phyloP scores from a whole-genome alignment of 352 stramenopile genomes.

The Phytophthora sp. region DNA sequence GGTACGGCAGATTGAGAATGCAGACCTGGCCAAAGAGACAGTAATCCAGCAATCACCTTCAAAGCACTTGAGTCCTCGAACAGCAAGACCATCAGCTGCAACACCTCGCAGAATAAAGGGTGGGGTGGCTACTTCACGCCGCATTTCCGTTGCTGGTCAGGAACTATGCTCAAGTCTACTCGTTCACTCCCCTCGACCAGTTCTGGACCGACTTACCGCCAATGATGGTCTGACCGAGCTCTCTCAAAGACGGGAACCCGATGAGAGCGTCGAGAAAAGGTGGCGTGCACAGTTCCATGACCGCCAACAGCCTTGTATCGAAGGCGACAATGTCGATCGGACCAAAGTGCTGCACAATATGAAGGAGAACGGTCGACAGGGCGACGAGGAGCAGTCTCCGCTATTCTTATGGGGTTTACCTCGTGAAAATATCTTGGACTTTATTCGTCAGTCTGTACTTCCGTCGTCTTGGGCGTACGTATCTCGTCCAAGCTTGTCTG shows the following conservation, averaged over 20 bases:
- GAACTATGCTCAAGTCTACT: constrained; percentile 24
- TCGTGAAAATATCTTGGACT: constrained; percentile 76
- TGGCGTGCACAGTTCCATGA: constrained; percentile 60
- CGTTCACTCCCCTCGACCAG: constrained; percentile 14
- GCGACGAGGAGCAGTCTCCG: constrained; percentile 31
- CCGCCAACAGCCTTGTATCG: constrained; percentile 33
- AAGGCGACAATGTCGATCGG: constrained; percentile 54
- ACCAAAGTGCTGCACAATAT: constrained; percentile 56
- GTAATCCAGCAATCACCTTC: constrained; percentile 58
- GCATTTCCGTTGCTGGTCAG: constrained; percentile 18
- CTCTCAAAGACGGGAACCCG: constrained; percentile 9
- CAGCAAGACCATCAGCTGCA: neutral
- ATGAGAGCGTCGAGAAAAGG: constrained; percentile 50
- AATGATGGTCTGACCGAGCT: constrained; percentile 3
- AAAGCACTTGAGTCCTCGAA: constrained; percentile 7
- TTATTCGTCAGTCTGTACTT: constrained; percentile 79
- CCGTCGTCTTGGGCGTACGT: constrained; percentile 70
- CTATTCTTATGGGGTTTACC: constrained; percentile 70
- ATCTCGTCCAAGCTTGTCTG: constrained; percentile 2
- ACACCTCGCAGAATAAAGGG: constrained; percentile 16
- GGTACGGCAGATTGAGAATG: constrained; percentile 73
- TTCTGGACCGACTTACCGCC: neutral
- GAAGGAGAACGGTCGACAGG: constrained; percentile 7
- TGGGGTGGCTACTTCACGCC: constrained; percentile 14
- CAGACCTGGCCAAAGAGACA: constrained; percentile 69